Base-by-base conservation (phyloP, 345 rosid genomes). In the Salix arbutifolia region DNA sequence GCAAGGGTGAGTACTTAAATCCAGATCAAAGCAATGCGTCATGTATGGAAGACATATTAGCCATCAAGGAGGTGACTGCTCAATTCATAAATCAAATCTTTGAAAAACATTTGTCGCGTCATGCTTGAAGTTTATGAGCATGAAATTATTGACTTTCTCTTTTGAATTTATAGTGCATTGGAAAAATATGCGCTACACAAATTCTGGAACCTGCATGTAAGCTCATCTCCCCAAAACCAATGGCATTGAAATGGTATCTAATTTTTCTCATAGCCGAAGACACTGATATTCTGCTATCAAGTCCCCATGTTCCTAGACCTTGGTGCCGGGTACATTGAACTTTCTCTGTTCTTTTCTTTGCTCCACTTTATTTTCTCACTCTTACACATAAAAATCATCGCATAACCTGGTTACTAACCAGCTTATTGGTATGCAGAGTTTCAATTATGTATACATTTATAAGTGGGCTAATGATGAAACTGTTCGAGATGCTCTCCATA, bases 391-490 rank as follows among this genome's bases (percentile, higher is more conserved):
- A 2, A 26, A 44, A 1, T 48, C 67, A 48, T 14, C 4, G 19
- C 52, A 48, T 17, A 4, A 5, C 16, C 2, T 52, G 58, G 58
- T 52, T 6, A 19, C 6, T 19, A 52, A 52, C 23, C 58, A 6
- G 58, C 58, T 61, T 61, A 61, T 25, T 61, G 17, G 28, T 2
- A 12, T 71, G 79, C 74, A 84, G 89, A 69, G 60, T 21, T 31
- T 74, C 35, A 58, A 78, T 19, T 74, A 78, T 4, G 48, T 79
- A 8, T 71, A 61, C 18, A 68, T 72, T 25, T 70, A 65, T 76
- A 28, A 23, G n/a, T 87, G 90, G 90, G 85, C 88, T 12, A 85
- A 87, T 78, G 78, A 85, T 25, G 74, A 33, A 14, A n/a, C 66
- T 42, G 85, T 83, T 58, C 86, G 69, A 50, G 74, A 75, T 6